Evolutionary conservation across 345 rosid species (phyloP), one percentile per base, ranked within the genome.

Genomic region (Cardamine occulta): DNA sequence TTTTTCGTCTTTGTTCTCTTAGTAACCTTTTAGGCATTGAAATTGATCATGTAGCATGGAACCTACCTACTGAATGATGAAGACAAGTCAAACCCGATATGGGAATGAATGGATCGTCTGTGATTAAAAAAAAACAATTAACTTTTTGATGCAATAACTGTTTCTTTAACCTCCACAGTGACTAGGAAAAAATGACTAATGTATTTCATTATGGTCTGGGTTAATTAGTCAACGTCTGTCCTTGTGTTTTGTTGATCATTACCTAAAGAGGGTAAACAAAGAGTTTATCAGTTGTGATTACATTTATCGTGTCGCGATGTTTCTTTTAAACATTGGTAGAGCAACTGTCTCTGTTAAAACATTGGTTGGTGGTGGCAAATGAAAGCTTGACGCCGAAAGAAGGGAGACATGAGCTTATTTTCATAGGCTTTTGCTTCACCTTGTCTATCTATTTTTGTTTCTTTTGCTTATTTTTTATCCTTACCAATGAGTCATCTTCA

Each of bases 21-120:
- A n/a, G n/a, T n/a, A n/a, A n/a, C n/a, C n/a, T n/a, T n/a, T n/a
- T n/a, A 21, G 23, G 23, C 23, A 21, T 21, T 21, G 23, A 21
- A 21, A 21, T 21, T 21, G 23, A 21, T 21, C 23, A 21, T 21
- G 23, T 21, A 21, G 23, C 23, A 21, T 21, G 1, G 23, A 21
- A 21, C 23, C 23, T 21, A 21, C 23, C 23, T 21, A 21, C 23
- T 21, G 23, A 1, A 21, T 68, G 54, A 42, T 42, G 45, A 75
- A 29, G 45, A 32, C 35, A 45, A 34, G 69, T 18, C 70, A 81
- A 78, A 73, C 62, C 86, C 64, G 89, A 85, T 76, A 82, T 87
- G 89, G 94, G 89, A 17, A 84, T 87, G 94, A 23, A 3, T 7
- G 21, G 39, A 76, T 85, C 61, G 51, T 21, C 24, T 59, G 26